phyloP scores from a whole-genome alignment of 225 moss, liverwort and hornwort genomes.

The Bryum argenteum region DNA sequence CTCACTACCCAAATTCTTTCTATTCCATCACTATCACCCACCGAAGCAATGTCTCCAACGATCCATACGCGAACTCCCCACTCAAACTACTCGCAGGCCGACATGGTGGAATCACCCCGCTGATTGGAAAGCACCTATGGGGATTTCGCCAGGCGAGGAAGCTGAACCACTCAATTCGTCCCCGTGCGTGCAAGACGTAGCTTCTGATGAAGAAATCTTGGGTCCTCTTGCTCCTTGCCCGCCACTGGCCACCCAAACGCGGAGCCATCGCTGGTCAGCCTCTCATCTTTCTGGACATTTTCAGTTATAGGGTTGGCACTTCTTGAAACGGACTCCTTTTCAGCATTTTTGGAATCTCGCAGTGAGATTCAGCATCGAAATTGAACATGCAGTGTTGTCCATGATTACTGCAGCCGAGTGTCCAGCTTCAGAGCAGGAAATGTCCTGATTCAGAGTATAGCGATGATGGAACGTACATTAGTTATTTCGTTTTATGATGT shows the following conservation, averaged over 20 bases:
- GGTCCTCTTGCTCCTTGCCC: slow-evolving; percentile 45
- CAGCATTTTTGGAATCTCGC: not conserved
- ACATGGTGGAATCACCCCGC: not conserved
- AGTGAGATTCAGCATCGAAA: not conserved
- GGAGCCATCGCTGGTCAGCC: slow-evolving; percentile 31
- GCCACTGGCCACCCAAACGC: slow-evolving; percentile 23
- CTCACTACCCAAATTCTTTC: not conserved
- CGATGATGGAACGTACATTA: not conserved
- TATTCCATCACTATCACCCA: too few relatives aligned
- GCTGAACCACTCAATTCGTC: not conserved
- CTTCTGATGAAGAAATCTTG: slow-evolving; percentile 59
- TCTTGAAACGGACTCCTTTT: not conserved
- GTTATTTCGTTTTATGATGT: not conserved
- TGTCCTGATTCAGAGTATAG: not conserved
- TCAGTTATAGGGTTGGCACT: slow-evolving; percentile 4
- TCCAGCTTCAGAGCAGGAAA: not conserved
- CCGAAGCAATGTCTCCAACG: too few relatives aligned
- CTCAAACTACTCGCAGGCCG: not conserved
- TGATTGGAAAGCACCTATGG: not conserved
- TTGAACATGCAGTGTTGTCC: not conserved
- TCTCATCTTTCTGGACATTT: not conserved
- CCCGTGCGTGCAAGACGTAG: not conserved
- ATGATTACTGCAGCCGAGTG: not conserved
- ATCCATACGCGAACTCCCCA: not conserved
- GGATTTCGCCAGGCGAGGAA: slow-evolving; percentile 26